Conservation (phyloP, 225 moss, liverwort and hornwort species). For the Physcomitrium patens region DNA sequence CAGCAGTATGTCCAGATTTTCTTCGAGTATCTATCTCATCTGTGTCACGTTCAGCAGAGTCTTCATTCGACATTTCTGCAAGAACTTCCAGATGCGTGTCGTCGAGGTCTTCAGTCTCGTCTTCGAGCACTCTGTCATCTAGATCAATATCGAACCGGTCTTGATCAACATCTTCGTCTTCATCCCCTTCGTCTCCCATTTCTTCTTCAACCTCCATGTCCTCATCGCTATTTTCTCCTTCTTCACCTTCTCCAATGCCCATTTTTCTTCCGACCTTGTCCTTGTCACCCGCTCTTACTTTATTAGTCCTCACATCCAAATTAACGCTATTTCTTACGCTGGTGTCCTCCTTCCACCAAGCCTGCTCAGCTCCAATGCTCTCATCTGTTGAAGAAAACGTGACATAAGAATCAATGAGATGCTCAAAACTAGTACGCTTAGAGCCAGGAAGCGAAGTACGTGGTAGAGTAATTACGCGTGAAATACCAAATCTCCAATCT, state of each 20-base stretch:
- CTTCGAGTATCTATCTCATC: slow-evolving; percentile 10
- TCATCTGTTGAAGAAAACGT: slow-evolving; percentile 26
- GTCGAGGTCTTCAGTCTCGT: slow-evolving; percentile 42
- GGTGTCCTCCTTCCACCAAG: slow-evolving; percentile 48
- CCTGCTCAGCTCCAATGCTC: slow-evolving; percentile 38
- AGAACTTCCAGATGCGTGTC: slow-evolving; percentile 59
- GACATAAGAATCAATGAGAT: slow-evolving; percentile 1
- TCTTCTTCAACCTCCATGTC: slow-evolving; percentile 65
- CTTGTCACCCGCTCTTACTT: slow-evolving; percentile 36
- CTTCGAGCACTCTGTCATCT: slow-evolving; percentile 73
- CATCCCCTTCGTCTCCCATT: slow-evolving; percentile 44
- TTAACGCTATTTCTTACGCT: slow-evolving; percentile 21
- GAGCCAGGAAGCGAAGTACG: neutral
- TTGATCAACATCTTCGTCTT: slow-evolving; percentile 59
- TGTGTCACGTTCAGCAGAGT: slow-evolving; percentile 17
- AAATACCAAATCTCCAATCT: slow-evolving; percentile 6
- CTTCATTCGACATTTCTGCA: slow-evolving; percentile 57
- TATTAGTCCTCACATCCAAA: slow-evolving; percentile 44
- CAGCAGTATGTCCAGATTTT: slow-evolving; percentile 19
- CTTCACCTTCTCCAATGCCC: slow-evolving; percentile 41
- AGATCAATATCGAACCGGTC: slow-evolving; percentile 55
- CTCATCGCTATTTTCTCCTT: slow-evolving; percentile 67
- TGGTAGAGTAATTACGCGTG: neutral
- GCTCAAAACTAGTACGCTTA: slow-evolving; percentile 14
- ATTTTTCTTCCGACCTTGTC: slow-evolving; percentile 53